Base-by-base conservation (phyloP, 2,329 filamentous ascomycete species). In the Rhytidhysteron rufulum region DNA sequence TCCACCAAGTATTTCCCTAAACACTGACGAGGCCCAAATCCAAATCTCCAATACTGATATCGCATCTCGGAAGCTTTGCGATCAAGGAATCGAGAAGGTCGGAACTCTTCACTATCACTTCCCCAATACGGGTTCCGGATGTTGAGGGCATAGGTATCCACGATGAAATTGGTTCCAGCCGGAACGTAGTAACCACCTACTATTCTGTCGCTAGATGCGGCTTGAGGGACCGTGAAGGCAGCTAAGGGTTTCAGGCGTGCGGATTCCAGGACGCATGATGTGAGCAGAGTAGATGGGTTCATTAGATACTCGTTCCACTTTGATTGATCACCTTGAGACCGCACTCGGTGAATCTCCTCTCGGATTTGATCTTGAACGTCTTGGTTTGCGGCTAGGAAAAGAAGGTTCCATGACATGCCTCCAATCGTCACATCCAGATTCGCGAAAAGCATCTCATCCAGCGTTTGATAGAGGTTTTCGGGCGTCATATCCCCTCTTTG, bases 401-500 rank as follows among this genome's bases (percentile, higher is more conserved):
- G 50, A 1, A 67, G 41, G 24, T 57, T 65, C 68, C 70, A 73
- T 0, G 65, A 64, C 1, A 72, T 39, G 2, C 49, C 66, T 9
- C 66, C 62, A 2, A 58, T 58, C 0, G 68, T 71, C 5, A 73
- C 69, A 38, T 73, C 70, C 1, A 73, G 53, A 40, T 73, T 73
- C 5, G 66, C 69, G 41, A 60, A 72, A 0, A 73, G 55, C 16
- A 58, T 57, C 45, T 73, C 70, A 41, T 72, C 68, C 3, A 72
- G 43, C 0, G 70, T 72, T 15, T 70, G 68, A 1, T 65, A 47
- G 2, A 64, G 30, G 33, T 68, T 40, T 5, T 61, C 52, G 10
- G 38, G 39, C 1, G 41, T 51, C 16, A 67, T 51, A 4, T 38
- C 22, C 1, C 61, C 57, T 5, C 50, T 17, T 11, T 18, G 21